Evolutionary conservation across 140 eudicot species (phyloP).

Genomic region (Stevia rebaudiana): DNA sequence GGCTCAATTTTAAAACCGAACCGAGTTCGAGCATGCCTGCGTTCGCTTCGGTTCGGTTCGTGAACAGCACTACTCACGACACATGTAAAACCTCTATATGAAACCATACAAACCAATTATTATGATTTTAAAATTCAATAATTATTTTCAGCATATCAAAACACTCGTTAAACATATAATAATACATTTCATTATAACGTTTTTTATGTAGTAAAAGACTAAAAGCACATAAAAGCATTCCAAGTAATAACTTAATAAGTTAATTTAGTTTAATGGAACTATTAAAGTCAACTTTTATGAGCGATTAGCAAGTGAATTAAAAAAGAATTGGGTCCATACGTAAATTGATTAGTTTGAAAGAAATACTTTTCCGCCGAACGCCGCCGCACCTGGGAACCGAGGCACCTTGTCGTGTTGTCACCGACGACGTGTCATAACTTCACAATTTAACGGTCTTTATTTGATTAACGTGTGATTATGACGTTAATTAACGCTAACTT

Average conservation of each 20-base stretch:
- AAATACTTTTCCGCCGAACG: slow-evolving; percentile 90
- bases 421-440: slow-evolving; percentile 31
- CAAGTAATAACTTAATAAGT: not conserved
- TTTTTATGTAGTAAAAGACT: no score
- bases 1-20: no score
- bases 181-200: not conserved
- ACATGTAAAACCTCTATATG: no score
- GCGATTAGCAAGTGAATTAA: slow-evolving; percentile 6
- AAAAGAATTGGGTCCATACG: slow-evolving; percentile 26
- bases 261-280: not conserved
- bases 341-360: slow-evolving; percentile 20
- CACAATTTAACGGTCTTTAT: slow-evolving; percentile 7
- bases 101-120: not conserved
- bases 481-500: slow-evolving; percentile 25
- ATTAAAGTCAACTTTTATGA: slow-evolving; percentile 28
- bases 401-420: slow-evolving; percentile 31
- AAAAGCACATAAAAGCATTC: not conserved
- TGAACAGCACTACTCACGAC: no score
- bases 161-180: not conserved
- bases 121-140: not conserved
- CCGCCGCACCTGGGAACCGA: slow-evolving; percentile 95
- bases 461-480: slow-evolving; percentile 17
- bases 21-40: no score
- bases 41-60: no score
- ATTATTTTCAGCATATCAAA: not conserved